A percentile compares a stretch with the other conserved stretches of the same genome.
phyloP scores from a whole-genome alignment of 2,329 filamentous ascomycete genomes.

The Colletotrichum sidae region DNA sequence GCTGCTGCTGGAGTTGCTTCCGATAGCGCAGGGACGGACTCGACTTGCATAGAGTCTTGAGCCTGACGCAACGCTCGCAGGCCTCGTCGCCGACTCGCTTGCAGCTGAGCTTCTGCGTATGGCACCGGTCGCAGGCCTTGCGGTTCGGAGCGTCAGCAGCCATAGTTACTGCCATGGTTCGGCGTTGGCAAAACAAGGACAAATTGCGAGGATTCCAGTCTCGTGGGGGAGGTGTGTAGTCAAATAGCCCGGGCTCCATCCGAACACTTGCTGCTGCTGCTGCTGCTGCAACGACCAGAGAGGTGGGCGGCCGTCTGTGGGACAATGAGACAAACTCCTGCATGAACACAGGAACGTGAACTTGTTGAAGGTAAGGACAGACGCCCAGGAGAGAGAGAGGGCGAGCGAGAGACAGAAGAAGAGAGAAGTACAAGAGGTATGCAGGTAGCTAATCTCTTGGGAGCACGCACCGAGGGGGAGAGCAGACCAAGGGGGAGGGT shows the following conservation, averaged over 20 bases:
- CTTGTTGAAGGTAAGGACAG: constrained; percentile 14
- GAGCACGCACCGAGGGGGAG: too few relatives aligned
- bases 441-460: not conserved
- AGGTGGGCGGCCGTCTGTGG: constrained; percentile 24
- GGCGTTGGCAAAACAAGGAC: constrained; percentile 36
- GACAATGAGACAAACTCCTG: constrained; percentile 27
- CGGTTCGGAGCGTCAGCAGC: constrained; percentile 52
- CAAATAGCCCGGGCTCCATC: constrained; percentile 32
- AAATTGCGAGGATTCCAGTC: constrained; percentile 37
- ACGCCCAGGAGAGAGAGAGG: constrained; percentile 5
- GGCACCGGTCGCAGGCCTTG: constrained; percentile 60
- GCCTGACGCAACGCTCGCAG: constrained; percentile 56
- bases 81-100: constrained; percentile 53
- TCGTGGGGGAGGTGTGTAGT: constrained; percentile 36
- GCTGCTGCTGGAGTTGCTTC: constrained; percentile 42
- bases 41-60: constrained; percentile 56
- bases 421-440: not conserved
- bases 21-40: constrained; percentile 55
- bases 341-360: constrained; percentile 13
- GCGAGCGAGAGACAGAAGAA: constrained; percentile 2
- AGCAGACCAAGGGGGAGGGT: too few relatives aligned
- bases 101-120: constrained; percentile 59
- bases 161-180: constrained; percentile 47
- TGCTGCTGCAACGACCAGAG: too few relatives aligned
- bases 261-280: constrained; percentile 3